These are phyloP conservation scores for Scenedesmus sp. DNA, from an alignment of 163 green algal genomes.

Conservation along the genomic window DNA sequence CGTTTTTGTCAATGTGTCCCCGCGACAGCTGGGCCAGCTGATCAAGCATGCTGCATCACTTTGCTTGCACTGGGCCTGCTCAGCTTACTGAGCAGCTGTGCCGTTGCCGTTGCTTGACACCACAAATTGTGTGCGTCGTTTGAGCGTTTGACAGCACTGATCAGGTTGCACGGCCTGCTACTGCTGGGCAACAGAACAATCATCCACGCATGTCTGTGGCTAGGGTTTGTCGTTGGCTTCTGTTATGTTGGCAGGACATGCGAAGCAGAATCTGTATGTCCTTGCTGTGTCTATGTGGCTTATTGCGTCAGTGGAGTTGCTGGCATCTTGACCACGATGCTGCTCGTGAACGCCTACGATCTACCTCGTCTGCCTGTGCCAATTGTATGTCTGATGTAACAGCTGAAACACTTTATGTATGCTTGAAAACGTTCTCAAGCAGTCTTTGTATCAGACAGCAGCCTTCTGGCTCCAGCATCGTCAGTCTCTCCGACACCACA, in stretches of 20 bases:
- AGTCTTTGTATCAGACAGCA: background rate
- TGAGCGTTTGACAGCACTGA: background rate
- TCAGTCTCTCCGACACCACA: background rate
- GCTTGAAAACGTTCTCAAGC: background rate
- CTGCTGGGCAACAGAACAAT: background rate
- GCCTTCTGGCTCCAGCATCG: background rate
- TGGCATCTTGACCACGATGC: background rate
- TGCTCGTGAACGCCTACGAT: background rate
- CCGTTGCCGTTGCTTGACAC: background rate
- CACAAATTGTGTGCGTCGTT: background rate
- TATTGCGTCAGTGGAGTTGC: background rate
- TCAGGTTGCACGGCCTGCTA: background rate
- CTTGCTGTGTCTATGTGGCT: too few species aligned
- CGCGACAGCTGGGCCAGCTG: too few species aligned
- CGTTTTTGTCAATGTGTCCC: too few species aligned
- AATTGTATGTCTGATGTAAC: background rate
- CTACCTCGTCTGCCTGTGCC: background rate
- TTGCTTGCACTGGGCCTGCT: background rate
- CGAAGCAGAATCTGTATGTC: too few species aligned
- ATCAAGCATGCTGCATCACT: background rate
- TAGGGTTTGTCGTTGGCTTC: background rate
- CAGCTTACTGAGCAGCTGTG: background rate
- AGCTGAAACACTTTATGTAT: background rate
- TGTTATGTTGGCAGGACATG: background rate
- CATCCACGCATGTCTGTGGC: background rate